phyloP scores from a whole-genome alignment of 1,284 basidiomycete species.

The Cutaneotrichosporon cyanovorans region DNA sequence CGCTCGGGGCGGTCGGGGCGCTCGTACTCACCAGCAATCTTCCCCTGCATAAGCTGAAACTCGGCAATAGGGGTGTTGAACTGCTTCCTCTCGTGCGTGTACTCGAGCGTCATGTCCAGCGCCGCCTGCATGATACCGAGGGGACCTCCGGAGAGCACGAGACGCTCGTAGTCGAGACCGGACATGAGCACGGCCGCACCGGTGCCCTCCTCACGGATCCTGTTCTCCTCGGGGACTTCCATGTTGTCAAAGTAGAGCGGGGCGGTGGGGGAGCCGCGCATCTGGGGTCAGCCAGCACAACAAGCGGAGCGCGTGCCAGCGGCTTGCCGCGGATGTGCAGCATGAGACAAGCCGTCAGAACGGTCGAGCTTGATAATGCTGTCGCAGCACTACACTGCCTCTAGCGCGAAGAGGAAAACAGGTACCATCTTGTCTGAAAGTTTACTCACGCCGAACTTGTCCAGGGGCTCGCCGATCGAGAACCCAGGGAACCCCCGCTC shows the following conservation, averaged over 20 bases:
- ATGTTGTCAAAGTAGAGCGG: slow-evolving; percentile 90
- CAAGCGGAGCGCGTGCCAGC: no score
- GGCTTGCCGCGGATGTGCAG: no score
- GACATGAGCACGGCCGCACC: slow-evolving; percentile 89
- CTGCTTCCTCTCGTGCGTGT: slow-evolving; percentile 84
- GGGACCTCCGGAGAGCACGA: slow-evolving; percentile 83
- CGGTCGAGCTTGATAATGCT: no score
- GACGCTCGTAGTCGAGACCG: slow-evolving; percentile 82
- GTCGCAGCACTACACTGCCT: no score
- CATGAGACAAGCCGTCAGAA: background rate
- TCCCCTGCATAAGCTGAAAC: slow-evolving; percentile 93
- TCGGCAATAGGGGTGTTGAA: slow-evolving; percentile 80
- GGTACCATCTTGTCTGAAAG: background rate
- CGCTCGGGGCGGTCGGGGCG: background rate
- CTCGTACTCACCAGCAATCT: slow-evolving; percentile 42
- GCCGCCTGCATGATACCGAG: slow-evolving; percentile 88
- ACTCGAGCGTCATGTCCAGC: slow-evolving; percentile 79
- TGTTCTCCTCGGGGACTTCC: slow-evolving; percentile 76
- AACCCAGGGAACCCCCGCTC: slow-evolving; percentile 77
- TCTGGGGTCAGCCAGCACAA: slow-evolving; percentile 42
- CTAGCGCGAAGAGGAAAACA: no score
- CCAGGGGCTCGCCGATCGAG: slow-evolving; percentile 79
- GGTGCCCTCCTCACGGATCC: slow-evolving; percentile 69
- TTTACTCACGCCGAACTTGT: slow-evolving; percentile 68
- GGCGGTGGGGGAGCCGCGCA: slow-evolving; percentile 91